A percentile compares a stretch with the other conserved stretches of the same genome.
Evolutionary conservation across 305 asterid species (phyloP).

Genomic region (Plantago coronopus): DNA sequence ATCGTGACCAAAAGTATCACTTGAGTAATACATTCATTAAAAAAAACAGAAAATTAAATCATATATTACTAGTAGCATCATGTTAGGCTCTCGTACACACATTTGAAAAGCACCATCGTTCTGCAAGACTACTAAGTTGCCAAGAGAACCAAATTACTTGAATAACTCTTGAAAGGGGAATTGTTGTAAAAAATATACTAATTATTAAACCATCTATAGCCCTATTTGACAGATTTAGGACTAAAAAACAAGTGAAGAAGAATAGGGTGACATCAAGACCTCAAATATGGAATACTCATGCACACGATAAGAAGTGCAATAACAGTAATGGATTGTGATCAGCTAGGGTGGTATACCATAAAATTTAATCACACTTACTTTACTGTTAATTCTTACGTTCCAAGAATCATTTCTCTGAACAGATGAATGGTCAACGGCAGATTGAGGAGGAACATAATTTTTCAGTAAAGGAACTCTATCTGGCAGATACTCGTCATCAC

Average conservation of each 20-base stretch:
- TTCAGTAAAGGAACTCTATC: constrained; percentile 82
- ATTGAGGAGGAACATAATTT: constrained; percentile 62
- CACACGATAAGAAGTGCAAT: neutral
- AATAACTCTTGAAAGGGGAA: neutral
- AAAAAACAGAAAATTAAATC: too few species aligned
- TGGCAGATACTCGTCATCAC: constrained; percentile 81
- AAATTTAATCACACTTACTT: constrained; percentile 37
- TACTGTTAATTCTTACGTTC: constrained; percentile 62
- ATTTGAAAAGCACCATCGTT: too few species aligned
- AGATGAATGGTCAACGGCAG: constrained; percentile 55
- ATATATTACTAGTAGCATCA: too few species aligned
- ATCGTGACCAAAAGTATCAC: too few species aligned
- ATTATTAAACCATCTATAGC: too few species aligned
- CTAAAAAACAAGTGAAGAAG: neutral
- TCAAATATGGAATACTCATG: neutral
- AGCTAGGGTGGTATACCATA: neutral
- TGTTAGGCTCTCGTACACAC: too few species aligned
- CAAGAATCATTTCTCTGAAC: constrained; percentile 57
- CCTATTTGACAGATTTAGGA: neutral
- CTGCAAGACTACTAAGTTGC: too few species aligned
- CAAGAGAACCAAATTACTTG: neutral
- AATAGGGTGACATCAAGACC: neutral
- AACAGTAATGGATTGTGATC: neutral
- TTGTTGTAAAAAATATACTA: neutral
- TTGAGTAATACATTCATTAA: too few species aligned